Base-by-base conservation (phyloP, 2,329 filamentous ascomycete genomes). In the Aspergillus carbonarius region DNA sequence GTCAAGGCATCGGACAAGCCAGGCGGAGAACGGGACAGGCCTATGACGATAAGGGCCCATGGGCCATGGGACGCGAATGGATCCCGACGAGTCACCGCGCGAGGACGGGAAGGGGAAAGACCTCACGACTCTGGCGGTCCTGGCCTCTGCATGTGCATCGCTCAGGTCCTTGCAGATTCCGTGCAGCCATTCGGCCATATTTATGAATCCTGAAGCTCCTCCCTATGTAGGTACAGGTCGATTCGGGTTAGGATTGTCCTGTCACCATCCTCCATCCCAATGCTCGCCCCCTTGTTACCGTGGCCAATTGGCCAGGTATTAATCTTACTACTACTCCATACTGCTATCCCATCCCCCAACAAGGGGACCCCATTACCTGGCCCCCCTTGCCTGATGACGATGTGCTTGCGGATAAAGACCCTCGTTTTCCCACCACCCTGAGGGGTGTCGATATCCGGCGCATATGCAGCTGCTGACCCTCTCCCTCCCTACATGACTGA, bases 21-120 rank as follows among this genome's bases (percentile, higher is more conserved):
- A 48, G 60, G 59, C 63, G 60, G 61, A 60, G 65, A 65, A 58
- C 51, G 44, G 56, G 51, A 54, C 37, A 55, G 46, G 42, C 47
- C 48, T 58, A 65, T 65, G 65, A 65, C 61, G 64, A 63, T 60
- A 65, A 60, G 63, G 51, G 57, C 58, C 59, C 61, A 67, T 64
- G 65, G 52, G 58, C 59, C 61, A 67, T 64, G 65, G 52, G 58
- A 63, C 60, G 50, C 57, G 57, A 59, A 65, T 59, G 62, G 61
- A 54, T 62, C 57, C 65, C 53, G 67, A 71, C 69, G 61, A 70
- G 69, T 72, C 69, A 72, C 60, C 70, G 70, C 54, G 58, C 62
- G 57, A 65, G 68, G 61, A 60, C 46, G 47, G 44, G 39, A 15
- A 55, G 18, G 49, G 20, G 39, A 56, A 61, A 61, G 57, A 52